These are phyloP conservation scores for Didymella sp. DNA, from an alignment of 2,329 filamentous ascomycete genomes.

Conservation along the genomic window DNA sequence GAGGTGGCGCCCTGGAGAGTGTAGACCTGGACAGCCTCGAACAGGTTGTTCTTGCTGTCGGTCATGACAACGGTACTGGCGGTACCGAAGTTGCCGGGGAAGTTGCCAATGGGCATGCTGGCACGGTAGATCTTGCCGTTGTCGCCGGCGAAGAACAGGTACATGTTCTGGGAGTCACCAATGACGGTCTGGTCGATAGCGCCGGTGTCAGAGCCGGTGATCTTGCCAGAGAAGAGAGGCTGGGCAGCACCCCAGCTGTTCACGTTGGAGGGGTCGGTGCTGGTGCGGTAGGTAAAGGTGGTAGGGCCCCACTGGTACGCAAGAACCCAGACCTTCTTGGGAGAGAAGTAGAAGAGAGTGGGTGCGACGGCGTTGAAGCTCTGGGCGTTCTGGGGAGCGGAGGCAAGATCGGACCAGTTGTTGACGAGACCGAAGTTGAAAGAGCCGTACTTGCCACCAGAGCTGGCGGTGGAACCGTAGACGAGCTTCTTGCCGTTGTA, in stretches of 20 bases:
- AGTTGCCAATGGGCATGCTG: conserved; percentile 67
- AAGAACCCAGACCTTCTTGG: conserved; percentile 69
- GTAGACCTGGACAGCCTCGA: conserved; percentile 73
- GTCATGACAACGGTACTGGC: conserved; percentile 59
- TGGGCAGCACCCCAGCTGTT: conserved; percentile 64
- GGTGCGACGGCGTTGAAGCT: conserved; percentile 60
- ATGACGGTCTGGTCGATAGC: conserved; percentile 70
- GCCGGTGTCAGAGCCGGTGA: conserved; percentile 60
- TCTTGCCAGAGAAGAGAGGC: conserved; percentile 64
- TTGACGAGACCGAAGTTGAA: conserved; percentile 65
- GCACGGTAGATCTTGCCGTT: conserved; percentile 71
- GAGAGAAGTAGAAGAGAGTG: conserved; percentile 68
- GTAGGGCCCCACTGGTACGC: conserved; percentile 70
- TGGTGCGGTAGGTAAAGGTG: conserved; percentile 67
- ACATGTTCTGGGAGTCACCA: conserved; percentile 67
- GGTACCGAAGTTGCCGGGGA: conserved; percentile 67
- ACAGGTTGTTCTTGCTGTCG: conserved; percentile 64
- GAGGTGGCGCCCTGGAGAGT: conserved; percentile 56
- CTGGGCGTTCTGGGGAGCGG: conserved; percentile 62
- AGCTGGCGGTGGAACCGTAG: conserved; percentile 61
- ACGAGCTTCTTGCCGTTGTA: conserved; percentile 68
- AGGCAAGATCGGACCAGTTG: conserved; percentile 61
- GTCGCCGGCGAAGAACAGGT: conserved; percentile 72
- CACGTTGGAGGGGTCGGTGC: conserved; percentile 62
- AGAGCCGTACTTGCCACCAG: conserved; percentile 60